These are phyloP conservation scores for Hypomontagnella submonticulosa DNA, from an alignment of 495 filamentous ascomycete genomes.

Conservation along the genomic window DNA sequence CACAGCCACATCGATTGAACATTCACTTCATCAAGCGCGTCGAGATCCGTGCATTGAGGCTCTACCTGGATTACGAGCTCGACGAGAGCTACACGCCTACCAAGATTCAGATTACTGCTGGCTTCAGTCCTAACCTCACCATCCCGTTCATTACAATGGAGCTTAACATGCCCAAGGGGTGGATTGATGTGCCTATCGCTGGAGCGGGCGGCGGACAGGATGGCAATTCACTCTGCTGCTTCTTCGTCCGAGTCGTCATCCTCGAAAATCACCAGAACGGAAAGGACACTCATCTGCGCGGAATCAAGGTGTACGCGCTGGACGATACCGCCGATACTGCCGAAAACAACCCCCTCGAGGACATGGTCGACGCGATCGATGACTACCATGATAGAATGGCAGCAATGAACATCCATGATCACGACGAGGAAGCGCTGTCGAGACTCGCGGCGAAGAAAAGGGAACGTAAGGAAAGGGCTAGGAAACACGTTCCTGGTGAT, in stretches of 20 bases:
- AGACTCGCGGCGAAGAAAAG: conserved; percentile 27
- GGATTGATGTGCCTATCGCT: conserved; percentile 84
- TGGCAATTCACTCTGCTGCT: conserved; percentile 80
- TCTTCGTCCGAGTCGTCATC: conserved; percentile 85
- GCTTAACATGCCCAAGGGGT: conserved; percentile 83
- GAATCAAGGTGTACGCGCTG: conserved; percentile 87
- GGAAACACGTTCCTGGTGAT: conserved; percentile 45
- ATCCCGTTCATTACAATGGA: conserved; percentile 83
- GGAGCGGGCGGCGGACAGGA: conserved; percentile 71
- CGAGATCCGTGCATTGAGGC: conserved; percentile 80
- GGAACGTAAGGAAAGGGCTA: conserved; percentile 37
- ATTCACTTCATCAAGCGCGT: conserved; percentile 96
- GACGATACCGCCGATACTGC: conserved; percentile 62
- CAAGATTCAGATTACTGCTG: conserved; percentile 84
- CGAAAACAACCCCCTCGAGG: conserved; percentile 47
- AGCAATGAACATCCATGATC: conserved; percentile 42
- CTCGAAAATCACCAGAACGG: conserved; percentile 99
- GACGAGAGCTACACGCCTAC: conserved; percentile 99
- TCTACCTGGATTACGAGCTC: conserved; percentile 88
- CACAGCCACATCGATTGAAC: conserved; percentile 92
- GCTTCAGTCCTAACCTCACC: conserved; percentile 87
- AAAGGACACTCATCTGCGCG: conserved; percentile 96
- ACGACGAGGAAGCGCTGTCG: conserved; percentile 43
- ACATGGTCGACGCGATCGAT: conserved; percentile 45
- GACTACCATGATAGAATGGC: conserved; percentile 34